A percentile compares a stretch with the other conserved stretches of the same genome.
Conservation (phyloP, 495 filamentous ascomycete species). For the Penicillium coprophilum region DNA sequence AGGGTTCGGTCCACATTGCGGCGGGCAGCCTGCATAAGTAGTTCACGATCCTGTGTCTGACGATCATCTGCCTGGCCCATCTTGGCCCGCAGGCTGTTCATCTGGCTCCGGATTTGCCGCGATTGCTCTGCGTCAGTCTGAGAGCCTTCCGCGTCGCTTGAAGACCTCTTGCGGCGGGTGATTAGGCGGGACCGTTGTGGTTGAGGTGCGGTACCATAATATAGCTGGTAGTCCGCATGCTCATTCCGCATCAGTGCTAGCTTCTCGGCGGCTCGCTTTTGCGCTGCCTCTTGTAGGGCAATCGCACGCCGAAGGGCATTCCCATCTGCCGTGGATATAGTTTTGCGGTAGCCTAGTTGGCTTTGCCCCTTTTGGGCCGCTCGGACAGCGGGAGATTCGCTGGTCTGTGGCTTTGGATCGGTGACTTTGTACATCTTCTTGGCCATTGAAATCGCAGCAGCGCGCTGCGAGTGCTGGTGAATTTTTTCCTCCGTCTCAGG, state of each 20-base stretch:
- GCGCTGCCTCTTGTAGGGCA: slow-evolving; percentile 77
- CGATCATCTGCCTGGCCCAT: slow-evolving; percentile 69
- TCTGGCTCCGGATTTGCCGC: slow-evolving; percentile 72
- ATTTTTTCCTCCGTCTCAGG: slow-evolving; percentile 72
- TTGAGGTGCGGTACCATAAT: slow-evolving; percentile 63
- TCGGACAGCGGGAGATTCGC: slow-evolving; percentile 24
- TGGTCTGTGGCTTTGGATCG: slow-evolving; percentile 44
- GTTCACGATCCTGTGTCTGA: slow-evolving; percentile 70
- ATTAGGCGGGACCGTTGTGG: slow-evolving; percentile 53
- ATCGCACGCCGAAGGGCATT: slow-evolving; percentile 46
- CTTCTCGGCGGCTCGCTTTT: slow-evolving; percentile 79
- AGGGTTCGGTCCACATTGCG: slow-evolving; percentile 79
- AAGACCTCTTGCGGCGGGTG: slow-evolving; percentile 62
- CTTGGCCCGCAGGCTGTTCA: slow-evolving; percentile 69
- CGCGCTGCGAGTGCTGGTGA: slow-evolving; percentile 66
- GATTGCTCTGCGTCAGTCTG: slow-evolving; percentile 67
- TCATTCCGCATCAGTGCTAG: slow-evolving; percentile 77
- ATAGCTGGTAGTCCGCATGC: slow-evolving; percentile 63
- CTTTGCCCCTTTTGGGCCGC: slow-evolving; percentile 44
- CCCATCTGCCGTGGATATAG: slow-evolving; percentile 33
- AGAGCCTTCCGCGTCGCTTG: slow-evolving; percentile 64
- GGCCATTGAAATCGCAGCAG: slow-evolving; percentile 84
- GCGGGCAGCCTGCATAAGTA: slow-evolving; percentile 75
- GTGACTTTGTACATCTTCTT: slow-evolving; percentile 73
- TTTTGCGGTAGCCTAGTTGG: slow-evolving; percentile 38